Evolutionary conservation across 2,329 filamentous ascomycete genomes (phyloP), one percentile per base, ranked within the genome.

Genomic region (Pseudogymnoascus pannorum): DNA sequence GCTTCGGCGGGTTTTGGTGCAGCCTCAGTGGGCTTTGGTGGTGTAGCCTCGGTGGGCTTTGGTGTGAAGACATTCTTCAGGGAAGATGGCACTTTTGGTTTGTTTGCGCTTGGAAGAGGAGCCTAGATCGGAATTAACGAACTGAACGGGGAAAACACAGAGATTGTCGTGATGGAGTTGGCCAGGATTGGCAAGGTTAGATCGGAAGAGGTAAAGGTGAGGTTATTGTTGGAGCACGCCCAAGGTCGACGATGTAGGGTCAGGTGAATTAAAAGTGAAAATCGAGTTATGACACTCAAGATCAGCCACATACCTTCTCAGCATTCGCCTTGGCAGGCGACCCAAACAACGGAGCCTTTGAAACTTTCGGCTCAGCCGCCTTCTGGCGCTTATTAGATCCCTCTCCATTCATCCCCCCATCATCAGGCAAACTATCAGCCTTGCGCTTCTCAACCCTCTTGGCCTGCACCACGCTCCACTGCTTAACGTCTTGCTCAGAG

Each of bases 371-470:
- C 61, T 59, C 24, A 11, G 22, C 31, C 31, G 58, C 62, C 58
- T 63, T 66, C 14, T 60, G 51, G 40, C 66, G 64, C 62, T 72
- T 72, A 29, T 40, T 66, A 6, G 65, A 65, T 5, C 40, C 31
- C 44, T 66, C 67, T n/a, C 63, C 62, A 26, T 65, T 68, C 18
- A 66, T 65, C 42, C 66, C 60, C 8, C 65, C 62, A 33, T 66
- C 64, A 18, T 64, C 63, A 36, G 14, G 8, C 24, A 51, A 1
- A 5, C 66, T 60, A 29, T 60, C 54, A 29, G 61, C 51, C 44
- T 68, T 67, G n/a, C 68, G 64, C 60, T 70, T 68, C 51, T 64
- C 60, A 1, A 61, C 29, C 11, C 31, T 57, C 26, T 44, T 20
- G 20, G 58, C 26, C 22, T 11, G 57, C 7, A 33, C 48, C 16